Evolutionary conservation across 2,329 filamentous ascomycete species (phyloP).

Genomic region (Diplodia intermedia): DNA sequence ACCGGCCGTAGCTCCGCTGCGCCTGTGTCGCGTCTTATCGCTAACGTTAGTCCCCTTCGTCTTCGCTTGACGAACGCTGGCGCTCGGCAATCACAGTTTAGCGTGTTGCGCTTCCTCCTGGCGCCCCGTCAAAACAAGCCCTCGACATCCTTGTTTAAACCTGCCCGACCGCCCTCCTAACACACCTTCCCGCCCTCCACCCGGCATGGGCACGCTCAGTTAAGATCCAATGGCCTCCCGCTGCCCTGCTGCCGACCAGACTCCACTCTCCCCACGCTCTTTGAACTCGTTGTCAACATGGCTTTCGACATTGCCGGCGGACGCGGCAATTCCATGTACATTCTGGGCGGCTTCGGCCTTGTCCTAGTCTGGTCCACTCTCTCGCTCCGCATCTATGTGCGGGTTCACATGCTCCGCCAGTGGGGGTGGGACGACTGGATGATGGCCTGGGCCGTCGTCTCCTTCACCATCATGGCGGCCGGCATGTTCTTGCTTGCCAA

Average conservation of each 20-base stretch:
- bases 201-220: neutral
- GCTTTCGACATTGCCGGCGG: constrained; percentile 21
- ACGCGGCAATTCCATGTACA: constrained; percentile 23
- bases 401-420: neutral
- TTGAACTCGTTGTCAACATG: neutral
- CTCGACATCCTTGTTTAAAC: neutral
- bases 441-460: constrained; percentile 8
- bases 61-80: neutral
- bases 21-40: neutral
- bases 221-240: constrained; percentile 12
- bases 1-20: neutral
- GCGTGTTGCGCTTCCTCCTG: neutral
- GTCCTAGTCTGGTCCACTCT: constrained; percentile 25
- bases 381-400: constrained; percentile 8
- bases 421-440: constrained; percentile 23
- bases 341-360: constrained; percentile 25
- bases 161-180: neutral
- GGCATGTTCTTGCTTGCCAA: constrained; percentile 15
- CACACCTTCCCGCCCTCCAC: neutral
- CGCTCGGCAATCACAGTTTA: neutral
- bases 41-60: neutral
- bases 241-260: neutral
- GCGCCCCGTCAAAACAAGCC: constrained; percentile 8
- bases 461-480: constrained; percentile 16
- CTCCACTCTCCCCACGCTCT: neutral